Evolutionary conservation across 2,329 filamentous ascomycete species (phyloP).

Genomic region (Monascus ruber): DNA sequence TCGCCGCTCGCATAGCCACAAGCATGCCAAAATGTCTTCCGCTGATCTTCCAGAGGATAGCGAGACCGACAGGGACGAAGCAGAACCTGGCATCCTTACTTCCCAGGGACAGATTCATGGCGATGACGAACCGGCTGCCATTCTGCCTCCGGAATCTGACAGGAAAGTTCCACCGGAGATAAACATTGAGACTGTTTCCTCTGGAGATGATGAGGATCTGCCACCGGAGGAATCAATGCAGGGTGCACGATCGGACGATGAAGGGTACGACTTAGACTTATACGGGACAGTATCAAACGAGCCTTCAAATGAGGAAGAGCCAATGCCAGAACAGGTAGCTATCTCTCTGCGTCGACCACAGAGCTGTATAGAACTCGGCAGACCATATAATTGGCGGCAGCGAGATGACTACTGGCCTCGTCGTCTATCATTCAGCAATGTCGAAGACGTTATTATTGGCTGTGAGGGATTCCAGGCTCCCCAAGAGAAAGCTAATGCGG

Average conservation of each 20-base stretch:
- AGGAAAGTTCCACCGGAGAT: constrained; percentile 19
- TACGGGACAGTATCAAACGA: constrained; percentile 19
- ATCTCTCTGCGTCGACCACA: constrained; percentile 26
- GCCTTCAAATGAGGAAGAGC: constrained; percentile 17
- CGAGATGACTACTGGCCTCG: constrained; percentile 25
- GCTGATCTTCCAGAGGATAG: not conserved
- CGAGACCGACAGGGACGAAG: not conserved
- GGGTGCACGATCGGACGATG: constrained; percentile 11
- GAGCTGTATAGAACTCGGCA: constrained; percentile 21
- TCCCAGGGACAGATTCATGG: constrained; percentile 8
- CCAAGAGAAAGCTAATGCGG: constrained; percentile 24
- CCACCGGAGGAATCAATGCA: constrained; percentile 8
- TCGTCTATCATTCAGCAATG: constrained; percentile 37
- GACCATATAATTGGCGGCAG: constrained; percentile 8
- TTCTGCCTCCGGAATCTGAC: constrained; percentile 7
- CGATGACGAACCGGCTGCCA: constrained; percentile 6
- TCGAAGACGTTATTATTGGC: constrained; percentile 33
- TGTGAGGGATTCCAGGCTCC: constrained; percentile 21
- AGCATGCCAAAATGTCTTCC: constrained; percentile 20
- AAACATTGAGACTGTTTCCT: constrained; percentile 17
- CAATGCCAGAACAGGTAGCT: constrained; percentile 13
- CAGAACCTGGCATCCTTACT: constrained; percentile 18
- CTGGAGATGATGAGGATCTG: constrained; percentile 8
- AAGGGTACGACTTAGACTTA: constrained; percentile 17
- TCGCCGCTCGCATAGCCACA: constrained; percentile 30